Evolutionary conservation across 2,329 filamentous ascomycete genomes (phyloP).

Genomic region (Cladosporium sp.): DNA sequence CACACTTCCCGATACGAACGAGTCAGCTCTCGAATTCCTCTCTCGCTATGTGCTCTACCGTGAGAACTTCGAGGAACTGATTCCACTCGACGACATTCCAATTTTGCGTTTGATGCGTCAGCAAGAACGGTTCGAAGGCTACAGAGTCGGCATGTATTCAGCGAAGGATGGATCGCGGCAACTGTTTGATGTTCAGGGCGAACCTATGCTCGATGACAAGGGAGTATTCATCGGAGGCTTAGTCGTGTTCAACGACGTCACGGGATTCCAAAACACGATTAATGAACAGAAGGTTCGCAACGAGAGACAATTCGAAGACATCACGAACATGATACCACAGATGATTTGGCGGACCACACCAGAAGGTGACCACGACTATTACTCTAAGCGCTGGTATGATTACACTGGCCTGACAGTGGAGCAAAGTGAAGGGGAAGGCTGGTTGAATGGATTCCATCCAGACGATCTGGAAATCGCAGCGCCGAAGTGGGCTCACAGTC

Average conservation of each 20-base stretch:
- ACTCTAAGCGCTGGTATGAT: slow-evolving; percentile 72
- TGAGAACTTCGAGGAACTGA: slow-evolving; percentile 59
- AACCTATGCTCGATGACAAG: slow-evolving; percentile 61
- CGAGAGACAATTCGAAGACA: slow-evolving; percentile 69
- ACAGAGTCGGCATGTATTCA: slow-evolving; percentile 61
- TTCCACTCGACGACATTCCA: slow-evolving; percentile 61
- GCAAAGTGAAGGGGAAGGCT: slow-evolving; percentile 59
- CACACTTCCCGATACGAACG: slow-evolving; percentile 33
- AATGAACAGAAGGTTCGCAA: slow-evolving; percentile 65
- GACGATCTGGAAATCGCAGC: slow-evolving; percentile 61
- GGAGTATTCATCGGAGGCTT: slow-evolving; percentile 72
- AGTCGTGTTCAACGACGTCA: slow-evolving; percentile 69
- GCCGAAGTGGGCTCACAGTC: slow-evolving; percentile 57
- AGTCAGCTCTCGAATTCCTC: slow-evolving; percentile 49
- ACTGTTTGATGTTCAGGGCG: slow-evolving; percentile 63
- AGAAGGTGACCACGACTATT: slow-evolving; percentile 67
- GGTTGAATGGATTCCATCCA: slow-evolving; percentile 63
- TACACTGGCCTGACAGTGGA: slow-evolving; percentile 66
- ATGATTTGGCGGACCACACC: slow-evolving; percentile 66
- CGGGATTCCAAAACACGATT: slow-evolving; percentile 64
- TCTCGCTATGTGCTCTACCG: slow-evolving; percentile 59
- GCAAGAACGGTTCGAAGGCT: slow-evolving; percentile 55
- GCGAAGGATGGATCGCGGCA: slow-evolving; percentile 49
- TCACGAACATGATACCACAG: slow-evolving; percentile 60
- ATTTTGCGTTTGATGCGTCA: slow-evolving; percentile 62